These are phyloP conservation scores for Paramecium sexaurelia DNA, from an alignment of 73 alveolate species.

Conservation along the genomic window DNA sequence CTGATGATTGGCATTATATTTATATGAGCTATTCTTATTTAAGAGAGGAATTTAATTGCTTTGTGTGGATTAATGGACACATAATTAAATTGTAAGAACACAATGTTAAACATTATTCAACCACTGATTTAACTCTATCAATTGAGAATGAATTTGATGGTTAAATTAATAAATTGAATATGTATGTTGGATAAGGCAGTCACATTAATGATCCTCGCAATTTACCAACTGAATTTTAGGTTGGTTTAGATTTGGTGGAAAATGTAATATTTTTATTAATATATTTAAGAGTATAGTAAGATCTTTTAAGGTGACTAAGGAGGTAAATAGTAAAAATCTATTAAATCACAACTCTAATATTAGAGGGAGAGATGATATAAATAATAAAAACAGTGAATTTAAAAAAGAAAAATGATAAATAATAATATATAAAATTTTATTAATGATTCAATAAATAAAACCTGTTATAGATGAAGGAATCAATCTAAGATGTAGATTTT, in stretches of 20 bases:
- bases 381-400: neutral
- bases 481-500: slow-evolving; percentile 74
- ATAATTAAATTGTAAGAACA: neutral
- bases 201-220: neutral
- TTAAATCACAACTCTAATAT: neutral
- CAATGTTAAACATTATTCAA: slow-evolving; percentile 11
- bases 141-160: neutral
- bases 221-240: neutral
- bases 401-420: neutral
- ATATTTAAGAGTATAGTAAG: neutral
- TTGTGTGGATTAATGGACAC: neutral
- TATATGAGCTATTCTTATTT: neutral
- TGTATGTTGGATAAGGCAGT: slow-evolving; percentile 29
- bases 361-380: neutral
- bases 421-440: neutral
- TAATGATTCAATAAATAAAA: slow-evolving; percentile 29
- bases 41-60: neutral
- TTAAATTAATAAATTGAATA: neutral
- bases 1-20: neutral
- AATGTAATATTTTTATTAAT: neutral
- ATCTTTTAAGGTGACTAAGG: neutral
- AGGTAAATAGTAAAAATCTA: neutral
- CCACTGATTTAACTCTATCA: neutral
- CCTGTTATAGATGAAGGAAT: slow-evolving; percentile 32
- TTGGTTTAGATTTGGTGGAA: neutral